phyloP scores from a whole-genome alignment of 371 early-diverging fungal genomes.

The Dichotomocladium elegans region DNA sequence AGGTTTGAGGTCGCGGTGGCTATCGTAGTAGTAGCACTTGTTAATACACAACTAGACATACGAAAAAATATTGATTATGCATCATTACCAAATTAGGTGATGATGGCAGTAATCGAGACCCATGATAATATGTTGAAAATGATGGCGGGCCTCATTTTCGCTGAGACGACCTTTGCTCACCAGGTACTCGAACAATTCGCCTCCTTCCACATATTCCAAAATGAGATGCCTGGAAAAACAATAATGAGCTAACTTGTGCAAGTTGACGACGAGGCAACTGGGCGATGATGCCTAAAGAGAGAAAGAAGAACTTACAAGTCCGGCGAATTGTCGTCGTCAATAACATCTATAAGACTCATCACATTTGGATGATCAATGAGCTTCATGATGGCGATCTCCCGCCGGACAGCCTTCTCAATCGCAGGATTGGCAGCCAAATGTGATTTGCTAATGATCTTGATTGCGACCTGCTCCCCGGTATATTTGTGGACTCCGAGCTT shows the following conservation, averaged over 20 bases:
- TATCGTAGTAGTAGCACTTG: conserved; percentile 16
- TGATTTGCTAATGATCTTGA: conserved; percentile 48
- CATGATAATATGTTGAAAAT: conserved; percentile 93
- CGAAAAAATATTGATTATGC: too few relatives aligned
- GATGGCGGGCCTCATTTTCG: conserved; percentile 85
- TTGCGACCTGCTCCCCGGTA: conserved; percentile 47
- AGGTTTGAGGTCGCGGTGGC: conserved; percentile 97
- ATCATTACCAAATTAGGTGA: conserved; percentile 47
- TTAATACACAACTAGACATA: neutral
- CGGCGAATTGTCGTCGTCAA: conserved; percentile 57
- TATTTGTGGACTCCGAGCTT: conserved; percentile 38
- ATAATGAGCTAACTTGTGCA: too few relatives aligned
- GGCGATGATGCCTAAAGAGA: neutral
- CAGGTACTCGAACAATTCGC: conserved; percentile 47
- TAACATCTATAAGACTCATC: conserved; percentile 66
- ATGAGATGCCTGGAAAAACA: conserved; percentile 28
- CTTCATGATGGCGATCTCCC: conserved; percentile 77
- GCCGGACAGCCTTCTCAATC: conserved; percentile 62
- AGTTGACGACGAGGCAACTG: neutral
- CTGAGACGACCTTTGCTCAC: conserved; percentile 41
- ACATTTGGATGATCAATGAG: conserved; percentile 68
- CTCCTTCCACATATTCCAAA: conserved; percentile 48
- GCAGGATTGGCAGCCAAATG: conserved; percentile 52
- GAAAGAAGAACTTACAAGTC: conserved; percentile 58
- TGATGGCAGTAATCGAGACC: conserved; percentile 94